Conservation (phyloP, 2,329 filamentous ascomycete species). For the Ceratocystis eucalypticola region DNA sequence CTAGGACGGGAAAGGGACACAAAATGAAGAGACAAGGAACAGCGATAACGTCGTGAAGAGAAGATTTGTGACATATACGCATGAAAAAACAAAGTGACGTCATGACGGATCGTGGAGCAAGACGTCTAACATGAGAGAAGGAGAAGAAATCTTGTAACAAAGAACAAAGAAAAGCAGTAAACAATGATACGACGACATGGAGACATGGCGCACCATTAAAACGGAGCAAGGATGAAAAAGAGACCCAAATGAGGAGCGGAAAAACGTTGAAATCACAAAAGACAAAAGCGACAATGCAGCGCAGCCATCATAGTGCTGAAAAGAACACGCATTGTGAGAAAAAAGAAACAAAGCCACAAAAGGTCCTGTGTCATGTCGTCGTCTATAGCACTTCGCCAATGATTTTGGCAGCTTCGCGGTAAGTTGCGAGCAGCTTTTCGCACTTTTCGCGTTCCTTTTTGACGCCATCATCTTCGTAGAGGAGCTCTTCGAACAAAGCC, state of each 20-base stretch:
- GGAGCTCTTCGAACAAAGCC: conserved; percentile 72
- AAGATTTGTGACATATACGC: background rate
- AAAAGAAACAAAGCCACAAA: background rate
- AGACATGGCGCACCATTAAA: conserved; percentile 5
- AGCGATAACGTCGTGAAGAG: background rate
- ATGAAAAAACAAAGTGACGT: conserved; percentile 8
- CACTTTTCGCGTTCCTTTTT: conserved; percentile 98
- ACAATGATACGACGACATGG: background rate
- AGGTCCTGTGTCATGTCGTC: conserved; percentile 17
- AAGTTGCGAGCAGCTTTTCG: conserved; percentile 86
- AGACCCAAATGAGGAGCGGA: background rate
- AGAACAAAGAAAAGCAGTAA: background rate
- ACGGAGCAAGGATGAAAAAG: background rate
- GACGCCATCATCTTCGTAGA: conserved; percentile 95
- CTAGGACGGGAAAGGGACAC: background rate
- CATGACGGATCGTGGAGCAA: conserved; percentile 18
- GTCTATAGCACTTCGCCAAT: conserved; percentile 81
- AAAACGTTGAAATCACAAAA: conserved; percentile 1
- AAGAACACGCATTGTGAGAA: conserved; percentile 3
- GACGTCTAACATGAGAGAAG: conserved; percentile 15
- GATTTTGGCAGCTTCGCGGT: conserved; percentile 95
- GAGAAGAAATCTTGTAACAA: conserved; percentile 3
- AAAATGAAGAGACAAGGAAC: background rate
- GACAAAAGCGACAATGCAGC: background rate
- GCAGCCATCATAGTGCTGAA: conserved; percentile 2